phyloP scores from a whole-genome alignment of 495 filamentous ascomycete species.

The Lasiosphaeris hirsuta region DNA sequence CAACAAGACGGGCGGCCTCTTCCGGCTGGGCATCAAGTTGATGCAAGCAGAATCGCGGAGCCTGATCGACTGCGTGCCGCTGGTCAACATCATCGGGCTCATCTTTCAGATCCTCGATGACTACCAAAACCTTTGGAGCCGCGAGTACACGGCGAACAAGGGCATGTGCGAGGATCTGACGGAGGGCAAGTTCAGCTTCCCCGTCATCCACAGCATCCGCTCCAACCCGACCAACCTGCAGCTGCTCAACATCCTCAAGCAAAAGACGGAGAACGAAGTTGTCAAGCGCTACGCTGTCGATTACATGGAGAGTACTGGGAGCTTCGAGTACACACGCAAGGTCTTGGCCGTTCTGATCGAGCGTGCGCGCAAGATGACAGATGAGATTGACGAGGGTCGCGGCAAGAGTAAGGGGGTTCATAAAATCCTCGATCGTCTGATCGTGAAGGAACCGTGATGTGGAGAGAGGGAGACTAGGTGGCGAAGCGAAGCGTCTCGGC shows the following conservation, averaged over 20 bases:
- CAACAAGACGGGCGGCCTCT: slow-evolving; percentile 96
- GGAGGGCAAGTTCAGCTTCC: slow-evolving; percentile 97
- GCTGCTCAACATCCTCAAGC: slow-evolving; percentile 86
- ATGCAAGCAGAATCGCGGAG: slow-evolving; percentile 86
- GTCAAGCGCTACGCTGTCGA: slow-evolving; percentile 89
- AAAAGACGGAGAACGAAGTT: slow-evolving; percentile 79
- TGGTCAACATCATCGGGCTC: slow-evolving; percentile 87
- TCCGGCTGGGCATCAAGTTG: slow-evolving; percentile 88
- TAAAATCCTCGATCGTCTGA: slow-evolving; percentile 49
- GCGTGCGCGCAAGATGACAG: slow-evolving; percentile 63
- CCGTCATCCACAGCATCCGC: slow-evolving; percentile 92
- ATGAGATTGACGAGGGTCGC: slow-evolving; percentile 58
- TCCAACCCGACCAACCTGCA: slow-evolving; percentile 73
- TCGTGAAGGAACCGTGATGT: background rate
- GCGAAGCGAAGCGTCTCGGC: too few species aligned
- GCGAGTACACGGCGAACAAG: slow-evolving; percentile 80
- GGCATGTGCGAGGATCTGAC: slow-evolving; percentile 95
- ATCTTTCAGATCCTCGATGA: slow-evolving; percentile 98
- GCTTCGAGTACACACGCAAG: slow-evolving; percentile 77
- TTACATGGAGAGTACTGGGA: slow-evolving; percentile 87
- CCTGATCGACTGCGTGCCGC: slow-evolving; percentile 68
- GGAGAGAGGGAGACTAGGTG: too few species aligned
- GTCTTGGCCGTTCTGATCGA: slow-evolving; percentile 65
- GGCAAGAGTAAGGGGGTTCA: slow-evolving; percentile 45
- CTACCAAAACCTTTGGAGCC: slow-evolving; percentile 79